A percentile compares a stretch with the other conserved stretches of the same genome.
phyloP scores from a whole-genome alignment of 176 grass and related monocot species.

The Panicum miliaceum region DNA sequence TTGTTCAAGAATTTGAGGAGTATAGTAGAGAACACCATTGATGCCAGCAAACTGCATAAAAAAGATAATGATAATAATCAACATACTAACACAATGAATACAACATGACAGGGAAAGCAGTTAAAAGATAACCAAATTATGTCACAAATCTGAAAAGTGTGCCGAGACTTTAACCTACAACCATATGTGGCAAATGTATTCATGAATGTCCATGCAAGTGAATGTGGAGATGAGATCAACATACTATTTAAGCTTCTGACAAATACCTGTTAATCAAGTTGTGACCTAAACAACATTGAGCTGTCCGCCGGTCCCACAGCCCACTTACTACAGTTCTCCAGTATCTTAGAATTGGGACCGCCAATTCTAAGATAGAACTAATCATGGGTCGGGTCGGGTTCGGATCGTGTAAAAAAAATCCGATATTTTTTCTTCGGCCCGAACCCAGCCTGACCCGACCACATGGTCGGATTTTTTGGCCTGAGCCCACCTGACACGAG shows the following conservation, averaged over 20 bases:
- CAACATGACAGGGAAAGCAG: not conserved
- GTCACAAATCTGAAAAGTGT: not conserved
- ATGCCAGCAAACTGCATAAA: conserved; percentile 91
- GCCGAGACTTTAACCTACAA: not conserved
- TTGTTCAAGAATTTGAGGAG: conserved; percentile 97
- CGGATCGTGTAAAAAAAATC: too few species aligned
- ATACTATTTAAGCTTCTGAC: not conserved
- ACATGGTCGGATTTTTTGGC: too few species aligned
- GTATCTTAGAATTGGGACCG: too few species aligned
- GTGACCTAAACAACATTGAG: not conserved
- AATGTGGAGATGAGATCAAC: not conserved
- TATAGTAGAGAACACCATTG: conserved; percentile 99
- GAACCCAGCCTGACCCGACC: too few species aligned
- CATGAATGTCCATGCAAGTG: not conserved
- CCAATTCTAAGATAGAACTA: not conserved
- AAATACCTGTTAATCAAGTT: not conserved
- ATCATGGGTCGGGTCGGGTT: too few species aligned
- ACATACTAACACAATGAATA: not conserved
- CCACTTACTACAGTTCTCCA: not conserved
- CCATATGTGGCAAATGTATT: conserved; percentile 11
- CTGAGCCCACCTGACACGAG: too few species aligned
- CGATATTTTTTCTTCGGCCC: too few species aligned
- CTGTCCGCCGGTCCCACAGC: not conserved
- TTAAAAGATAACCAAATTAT: conserved; percentile 1
- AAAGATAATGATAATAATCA: conserved; percentile 17